Evolutionary conservation across 805 yeast species (phyloP).

Genomic region (Zygoascus flipseniorum): DNA sequence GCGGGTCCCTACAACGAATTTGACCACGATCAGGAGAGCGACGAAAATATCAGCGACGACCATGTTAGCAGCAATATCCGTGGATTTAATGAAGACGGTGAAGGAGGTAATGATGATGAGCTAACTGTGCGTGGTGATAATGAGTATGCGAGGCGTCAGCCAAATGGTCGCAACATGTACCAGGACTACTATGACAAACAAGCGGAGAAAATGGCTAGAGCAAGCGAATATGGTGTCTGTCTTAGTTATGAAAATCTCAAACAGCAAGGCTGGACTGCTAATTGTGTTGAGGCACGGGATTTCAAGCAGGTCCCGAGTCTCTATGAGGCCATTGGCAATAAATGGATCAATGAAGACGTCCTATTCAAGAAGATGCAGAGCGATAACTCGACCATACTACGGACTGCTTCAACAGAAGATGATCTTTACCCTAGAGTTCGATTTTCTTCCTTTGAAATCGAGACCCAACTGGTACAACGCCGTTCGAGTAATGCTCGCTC

Average conservation of each 20-base stretch:
- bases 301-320: slow-evolving; percentile 45
- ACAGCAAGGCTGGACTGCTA: slow-evolving; percentile 50
- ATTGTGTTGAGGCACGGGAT: slow-evolving; percentile 30
- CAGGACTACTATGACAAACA: slow-evolving; percentile 1
- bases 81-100: background rate
- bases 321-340: slow-evolving; percentile 42
- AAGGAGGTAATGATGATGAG: background rate
- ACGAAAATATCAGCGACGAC: background rate
- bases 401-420: background rate
- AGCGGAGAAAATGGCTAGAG: background rate
- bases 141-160: background rate
- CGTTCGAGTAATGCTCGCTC: background rate
- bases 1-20: background rate
- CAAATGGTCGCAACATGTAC: background rate
- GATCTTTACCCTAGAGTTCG: slow-evolving; percentile 12
- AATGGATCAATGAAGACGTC: slow-evolving; percentile 28
- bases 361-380: slow-evolving; percentile 7
- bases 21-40: background rate
- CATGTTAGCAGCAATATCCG: background rate
- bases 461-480: background rate
- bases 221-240: slow-evolving; percentile 10
- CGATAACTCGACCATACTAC: slow-evolving; percentile 4
- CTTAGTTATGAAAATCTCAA: slow-evolving; percentile 21
- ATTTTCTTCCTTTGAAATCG: slow-evolving; percentile 11
- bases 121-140: background rate